Evolutionary conservation across 495 filamentous ascomycete genomes (phyloP), one percentile per base, ranked within the genome.

Genomic region (Lepraria neglecta): DNA sequence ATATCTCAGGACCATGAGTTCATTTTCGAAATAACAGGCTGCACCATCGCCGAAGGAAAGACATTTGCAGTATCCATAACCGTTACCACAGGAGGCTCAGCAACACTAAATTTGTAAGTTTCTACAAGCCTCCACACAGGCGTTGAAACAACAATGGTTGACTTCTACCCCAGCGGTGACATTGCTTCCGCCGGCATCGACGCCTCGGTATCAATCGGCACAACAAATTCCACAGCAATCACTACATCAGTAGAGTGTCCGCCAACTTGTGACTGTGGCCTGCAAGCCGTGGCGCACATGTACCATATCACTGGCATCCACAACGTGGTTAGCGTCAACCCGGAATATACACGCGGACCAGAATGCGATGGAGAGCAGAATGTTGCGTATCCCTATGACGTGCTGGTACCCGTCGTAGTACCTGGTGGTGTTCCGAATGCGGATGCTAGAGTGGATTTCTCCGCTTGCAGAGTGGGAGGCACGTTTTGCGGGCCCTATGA

Each of bases 251-350:
- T 19, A 0, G 28, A 15, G 4, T 52, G 48, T 52, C 48, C 48
- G 27, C 15, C 15, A 15, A n/a, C 9, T 10, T 52, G 48, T 14
- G 48, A 52, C 48, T 52, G 48, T 21, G 48, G 48, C 31, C 27
- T 52, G 27, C 48, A 52, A 52, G 48, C 48, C 6, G 48, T 52
- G 12, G 48, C 48, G 48, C 21, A 52, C 11, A 33, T 52, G 48
- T 52, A 28, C 17, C 28, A 52, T 5, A 52, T 52, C 27, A 28
- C 21, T 9, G 28, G 48, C 2, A 31, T 52, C 48, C 48, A 31
- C 0, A 52, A 52, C 28, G 48, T n/a, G 10, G 48, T 52, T 9
- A 52, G 28, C 9, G 28, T 52, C 7, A 33, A 52, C 15, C 48
- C 48, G 15, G 48, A 3, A 24, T 52, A 30, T 24, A 9, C 6